These are phyloP conservation scores for Gracilaria domingensis DNA, from an alignment of 23 red algal species.

Conservation along the genomic window DNA sequence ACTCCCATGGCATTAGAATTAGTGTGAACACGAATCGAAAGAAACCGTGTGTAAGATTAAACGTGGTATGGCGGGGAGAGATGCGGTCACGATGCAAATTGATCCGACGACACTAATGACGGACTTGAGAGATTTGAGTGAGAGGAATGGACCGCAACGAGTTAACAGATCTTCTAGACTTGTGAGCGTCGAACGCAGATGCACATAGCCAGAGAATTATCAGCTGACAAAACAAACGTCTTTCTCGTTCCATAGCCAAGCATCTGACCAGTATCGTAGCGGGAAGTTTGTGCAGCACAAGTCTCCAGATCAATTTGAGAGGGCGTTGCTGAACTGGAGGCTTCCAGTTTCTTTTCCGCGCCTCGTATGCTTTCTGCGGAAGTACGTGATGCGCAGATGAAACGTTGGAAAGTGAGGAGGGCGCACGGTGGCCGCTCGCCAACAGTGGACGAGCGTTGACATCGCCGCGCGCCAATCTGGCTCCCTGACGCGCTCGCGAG, in stretches of 20 bases:
- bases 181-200: neutral
- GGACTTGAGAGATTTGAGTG: neutral
- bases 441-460: neutral
- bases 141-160: neutral
- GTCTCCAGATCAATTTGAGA: slow-evolving; percentile 10
- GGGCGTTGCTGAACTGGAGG: neutral
- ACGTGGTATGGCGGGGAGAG: neutral
- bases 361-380: neutral
- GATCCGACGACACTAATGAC: neutral
- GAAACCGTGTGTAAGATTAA: too few species aligned
- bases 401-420: neutral
- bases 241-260: slow-evolving; percentile 9
- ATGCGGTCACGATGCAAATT: neutral
- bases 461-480: neutral
- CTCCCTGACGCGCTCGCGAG: neutral
- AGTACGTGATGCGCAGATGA: slow-evolving; percentile 12
- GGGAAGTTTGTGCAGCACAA: neutral
- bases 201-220: neutral
- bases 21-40: too few species aligned
- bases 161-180: neutral
- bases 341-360: neutral
- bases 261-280: neutral
- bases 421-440: neutral
- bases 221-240: neutral
- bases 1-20: neutral